phyloP scores from a whole-genome alignment of 371 early-diverging fungal species.

The Dinochytrium kinnereticum region DNA sequence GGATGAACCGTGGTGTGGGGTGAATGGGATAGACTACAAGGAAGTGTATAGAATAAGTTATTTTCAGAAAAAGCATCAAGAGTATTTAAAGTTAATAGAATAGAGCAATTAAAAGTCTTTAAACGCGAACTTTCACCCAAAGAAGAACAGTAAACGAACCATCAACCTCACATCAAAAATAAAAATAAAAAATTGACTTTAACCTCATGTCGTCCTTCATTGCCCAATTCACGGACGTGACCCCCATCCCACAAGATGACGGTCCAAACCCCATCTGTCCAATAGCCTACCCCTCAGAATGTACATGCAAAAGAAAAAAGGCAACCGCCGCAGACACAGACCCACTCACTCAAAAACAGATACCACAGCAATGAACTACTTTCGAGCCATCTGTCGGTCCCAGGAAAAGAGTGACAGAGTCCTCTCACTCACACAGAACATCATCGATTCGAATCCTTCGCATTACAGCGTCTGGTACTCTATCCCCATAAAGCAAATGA shows the following conservation, averaged over 20 bases:
- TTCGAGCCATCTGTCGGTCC: conserved; percentile 76
- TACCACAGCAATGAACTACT: conserved; percentile 78
- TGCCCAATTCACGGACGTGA: not conserved
- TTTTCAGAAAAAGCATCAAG: no score
- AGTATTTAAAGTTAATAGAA: no score
- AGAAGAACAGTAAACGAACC: not conserved
- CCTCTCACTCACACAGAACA: conserved; percentile 75
- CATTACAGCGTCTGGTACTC: conserved; percentile 96
- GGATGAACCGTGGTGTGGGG: no score
- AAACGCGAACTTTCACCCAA: no score
- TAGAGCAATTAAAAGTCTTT: no score
- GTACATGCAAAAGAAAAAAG: no score
- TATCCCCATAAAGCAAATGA: no score
- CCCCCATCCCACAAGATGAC: conserved; percentile 85
- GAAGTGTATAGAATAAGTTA: no score
- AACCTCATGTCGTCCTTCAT: no score
- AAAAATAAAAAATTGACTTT: not conserved
- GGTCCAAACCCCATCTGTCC: conserved; percentile 86
- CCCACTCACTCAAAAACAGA: no score
- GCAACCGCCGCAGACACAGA: no score
- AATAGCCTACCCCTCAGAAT: conserved; percentile 85
- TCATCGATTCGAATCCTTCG: conserved; percentile 85
- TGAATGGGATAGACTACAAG: no score
- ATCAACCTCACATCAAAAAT: not conserved
- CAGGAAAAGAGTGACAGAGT: conserved; percentile 82